phyloP scores from a whole-genome alignment of 2,329 filamentous ascomycete genomes.

The Pyrenochaeta sp. region DNA sequence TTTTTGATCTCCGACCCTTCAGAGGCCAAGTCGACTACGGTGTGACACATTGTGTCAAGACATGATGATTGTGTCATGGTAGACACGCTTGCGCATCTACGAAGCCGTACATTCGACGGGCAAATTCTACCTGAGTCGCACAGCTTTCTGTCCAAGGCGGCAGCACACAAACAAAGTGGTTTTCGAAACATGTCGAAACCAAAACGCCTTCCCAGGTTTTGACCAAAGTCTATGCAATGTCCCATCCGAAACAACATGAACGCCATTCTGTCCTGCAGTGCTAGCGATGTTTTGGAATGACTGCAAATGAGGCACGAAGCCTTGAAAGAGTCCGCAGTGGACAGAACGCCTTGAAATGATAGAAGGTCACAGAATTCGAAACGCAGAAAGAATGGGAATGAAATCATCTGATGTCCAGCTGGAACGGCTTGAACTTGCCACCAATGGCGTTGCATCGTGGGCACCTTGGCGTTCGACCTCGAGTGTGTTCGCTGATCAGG shows the following conservation, averaged over 20 bases:
- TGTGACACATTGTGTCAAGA: no score
- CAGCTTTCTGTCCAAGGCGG: not conserved
- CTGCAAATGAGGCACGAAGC: constrained; percentile 9
- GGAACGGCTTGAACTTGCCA: constrained; percentile 83
- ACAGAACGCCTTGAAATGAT: constrained; percentile 23
- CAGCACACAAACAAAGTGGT: not conserved
- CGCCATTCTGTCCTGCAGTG: constrained; percentile 29
- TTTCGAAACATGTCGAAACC: constrained; percentile 5
- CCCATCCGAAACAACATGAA: constrained; percentile 15
- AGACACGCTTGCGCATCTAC: not conserved
- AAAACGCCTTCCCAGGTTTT: constrained; percentile 9
- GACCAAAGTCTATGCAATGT: constrained; percentile 27
- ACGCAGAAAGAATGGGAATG: constrained; percentile 8
- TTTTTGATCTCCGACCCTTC: no score
- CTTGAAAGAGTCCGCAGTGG: not conserved
- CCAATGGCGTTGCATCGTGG: constrained; percentile 81
- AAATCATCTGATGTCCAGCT: constrained; percentile 77
- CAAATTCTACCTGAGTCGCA: not conserved
- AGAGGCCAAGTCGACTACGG: no score
- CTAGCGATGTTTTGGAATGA: constrained; percentile 19
- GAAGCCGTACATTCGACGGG: constrained; percentile 7
- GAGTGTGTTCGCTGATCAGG: constrained; percentile 74
- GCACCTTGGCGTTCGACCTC: constrained; percentile 75
- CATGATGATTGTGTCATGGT: not conserved
- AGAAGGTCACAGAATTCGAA: constrained; percentile 5